Evolutionary conservation across 352 stramenopile genomes (phyloP).

Genomic region (Phytophthora brassicae): DNA sequence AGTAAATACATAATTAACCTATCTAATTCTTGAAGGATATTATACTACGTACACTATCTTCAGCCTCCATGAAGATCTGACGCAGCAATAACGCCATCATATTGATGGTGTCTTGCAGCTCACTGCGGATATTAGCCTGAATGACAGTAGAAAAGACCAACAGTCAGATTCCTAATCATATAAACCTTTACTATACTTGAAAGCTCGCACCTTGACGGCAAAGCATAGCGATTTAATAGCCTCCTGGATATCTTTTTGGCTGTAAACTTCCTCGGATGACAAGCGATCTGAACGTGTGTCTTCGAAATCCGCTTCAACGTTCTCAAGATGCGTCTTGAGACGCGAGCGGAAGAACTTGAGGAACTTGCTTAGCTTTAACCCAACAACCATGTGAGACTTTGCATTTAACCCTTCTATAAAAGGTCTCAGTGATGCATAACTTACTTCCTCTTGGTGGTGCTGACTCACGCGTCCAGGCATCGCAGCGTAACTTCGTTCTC

Average conservation of each 20-base stretch:
- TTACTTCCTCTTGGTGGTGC: constrained; percentile 72
- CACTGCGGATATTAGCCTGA: constrained; percentile 71
- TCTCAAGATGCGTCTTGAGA: constrained; percentile 73
- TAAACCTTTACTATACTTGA: too few relatives aligned
- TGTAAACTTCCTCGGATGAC: constrained; percentile 82
- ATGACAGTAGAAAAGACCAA: background rate
- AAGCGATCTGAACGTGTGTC: constrained; percentile 82
- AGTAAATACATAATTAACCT: too few relatives aligned
- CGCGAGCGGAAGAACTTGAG: constrained; percentile 87
- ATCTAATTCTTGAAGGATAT: too few relatives aligned
- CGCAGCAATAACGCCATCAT: constrained; percentile 86
- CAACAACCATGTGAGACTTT: constrained; percentile 14
- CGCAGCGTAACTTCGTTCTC: background rate
- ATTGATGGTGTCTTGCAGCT: constrained; percentile 84
- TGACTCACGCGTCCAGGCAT: constrained; percentile 39
- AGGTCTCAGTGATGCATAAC: background rate
- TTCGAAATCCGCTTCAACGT: constrained; percentile 84
- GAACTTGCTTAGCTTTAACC: constrained; percentile 65
- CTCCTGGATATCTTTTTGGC: constrained; percentile 80
- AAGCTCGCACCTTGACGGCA: constrained; percentile 64
- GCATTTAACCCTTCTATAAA: background rate
- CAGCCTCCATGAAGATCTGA: constrained; percentile 75
- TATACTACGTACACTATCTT: constrained; percentile 49
- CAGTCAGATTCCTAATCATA: too few relatives aligned
- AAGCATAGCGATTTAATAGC: constrained; percentile 77